Percentiles rank a stretch among this genome's conserved stretches.
Conservation (phyloP, 1,139 yeast species). For the Suhomyces ambrosiae region DNA sequence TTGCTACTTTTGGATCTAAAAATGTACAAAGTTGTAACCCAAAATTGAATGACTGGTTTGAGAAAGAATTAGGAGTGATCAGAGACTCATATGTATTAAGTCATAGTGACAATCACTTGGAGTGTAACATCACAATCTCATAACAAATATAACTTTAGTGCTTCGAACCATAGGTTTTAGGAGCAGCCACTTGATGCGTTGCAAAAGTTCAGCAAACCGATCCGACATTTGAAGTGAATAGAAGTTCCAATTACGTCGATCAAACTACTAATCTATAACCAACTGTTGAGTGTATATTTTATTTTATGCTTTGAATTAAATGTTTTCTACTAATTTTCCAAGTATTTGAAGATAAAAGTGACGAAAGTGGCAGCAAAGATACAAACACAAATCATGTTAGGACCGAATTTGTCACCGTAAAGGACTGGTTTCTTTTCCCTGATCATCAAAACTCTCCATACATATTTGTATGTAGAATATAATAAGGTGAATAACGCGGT, state of each 20-base stretch:
- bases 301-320: constrained; percentile 7
- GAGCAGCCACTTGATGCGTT: too few relatives aligned
- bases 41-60: neutral
- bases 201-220: too few relatives aligned
- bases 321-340: constrained; percentile 25
- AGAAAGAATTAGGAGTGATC: neutral
- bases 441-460: constrained; percentile 82
- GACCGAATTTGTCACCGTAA: constrained; percentile 89
- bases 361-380: constrained; percentile 72
- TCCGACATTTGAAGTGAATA: too few relatives aligned
- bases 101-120: too few relatives aligned
- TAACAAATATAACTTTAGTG: too few relatives aligned
- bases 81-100: neutral
- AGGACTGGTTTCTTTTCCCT: constrained; percentile 80
- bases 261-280: too few relatives aligned
- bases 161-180: too few relatives aligned
- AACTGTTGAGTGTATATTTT: neutral
- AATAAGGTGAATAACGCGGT: constrained; percentile 73
- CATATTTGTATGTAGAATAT: constrained; percentile 74
- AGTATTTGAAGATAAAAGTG: constrained; percentile 62
- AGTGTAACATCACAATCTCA: too few relatives aligned
- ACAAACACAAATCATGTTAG: constrained; percentile 75
- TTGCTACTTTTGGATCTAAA: too few relatives aligned
- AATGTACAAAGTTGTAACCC: too few relatives aligned
- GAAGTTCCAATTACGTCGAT: too few relatives aligned